Percentiles rank a stretch among this genome's conserved stretches.
These are phyloP conservation scores for Hypoxylon fuscum DNA, from an alignment of 495 filamentous ascomycete species.

Conservation along the genomic window DNA sequence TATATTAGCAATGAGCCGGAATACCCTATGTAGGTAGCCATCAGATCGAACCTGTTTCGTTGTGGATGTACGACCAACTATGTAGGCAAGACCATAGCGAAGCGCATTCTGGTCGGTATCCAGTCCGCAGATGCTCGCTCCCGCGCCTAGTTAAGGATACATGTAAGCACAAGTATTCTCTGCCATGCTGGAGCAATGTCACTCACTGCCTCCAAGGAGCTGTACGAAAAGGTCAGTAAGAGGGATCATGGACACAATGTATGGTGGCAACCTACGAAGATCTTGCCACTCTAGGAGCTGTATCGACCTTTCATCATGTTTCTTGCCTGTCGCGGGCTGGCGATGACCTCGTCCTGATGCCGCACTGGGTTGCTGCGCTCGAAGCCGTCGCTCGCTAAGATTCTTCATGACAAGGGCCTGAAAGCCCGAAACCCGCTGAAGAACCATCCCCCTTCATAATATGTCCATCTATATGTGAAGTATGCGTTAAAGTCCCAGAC, in stretches of 20 bases:
- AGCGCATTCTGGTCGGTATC: constrained; percentile 29
- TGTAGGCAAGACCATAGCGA: constrained; percentile 47
- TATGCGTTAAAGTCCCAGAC: background rate
- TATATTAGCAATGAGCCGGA: background rate
- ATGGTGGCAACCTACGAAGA: constrained; percentile 6
- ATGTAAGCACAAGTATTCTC: background rate
- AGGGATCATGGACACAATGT: background rate
- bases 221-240: constrained; percentile 3
- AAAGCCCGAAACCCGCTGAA: constrained; percentile 12
- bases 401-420: constrained; percentile 13
- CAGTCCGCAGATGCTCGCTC: constrained; percentile 29
- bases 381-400: background rate
- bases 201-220: constrained; percentile 29
- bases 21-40: background rate
- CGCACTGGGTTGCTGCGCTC: background rate
- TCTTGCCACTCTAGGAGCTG: constrained; percentile 17
- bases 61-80: constrained; percentile 56
- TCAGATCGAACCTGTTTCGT: constrained; percentile 50
- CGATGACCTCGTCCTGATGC: background rate
- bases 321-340: background rate
- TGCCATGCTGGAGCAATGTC: background rate
- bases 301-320: background rate
- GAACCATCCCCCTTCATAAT: constrained; percentile 5
- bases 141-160: constrained; percentile 11
- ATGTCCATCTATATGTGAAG: too few relatives aligned